Base-by-base conservation (phyloP, 257 asterid species). In the Ilex asprella region DNA sequence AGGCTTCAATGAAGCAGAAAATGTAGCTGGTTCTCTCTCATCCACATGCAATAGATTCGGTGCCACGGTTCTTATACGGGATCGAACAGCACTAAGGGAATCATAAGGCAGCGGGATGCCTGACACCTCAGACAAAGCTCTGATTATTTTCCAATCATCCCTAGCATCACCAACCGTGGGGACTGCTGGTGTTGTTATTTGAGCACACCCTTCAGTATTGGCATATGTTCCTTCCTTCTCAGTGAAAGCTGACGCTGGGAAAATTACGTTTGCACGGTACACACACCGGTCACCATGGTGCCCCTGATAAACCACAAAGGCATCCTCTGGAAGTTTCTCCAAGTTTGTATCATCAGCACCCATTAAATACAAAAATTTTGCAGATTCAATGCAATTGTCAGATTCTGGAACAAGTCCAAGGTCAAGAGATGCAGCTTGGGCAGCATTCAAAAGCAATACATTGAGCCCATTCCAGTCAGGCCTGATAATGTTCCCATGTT, bases 371-470 rank as follows among this genome's bases (percentile, higher is more conserved):
- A 93, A 60, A 47, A 93, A 93, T 62, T 93, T 89, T 29, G 99
- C 89, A 1, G 91, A 79, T 56, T 89, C 96, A 2, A 85, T 72
- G 80, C 84, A 72, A 59, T 76, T 79, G 39, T 77, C 91, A 5
- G 95, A 81, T 81, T 93, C 87, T 3, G 94, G 91, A 4, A 92
- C 84, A 12, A 93, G 99, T 14, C 99, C 99, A 10, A 93, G 96
- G 81, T 93, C 99, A 58, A 93, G 88, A 30, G 99, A 88, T 3
- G 99, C 99, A 57, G 99, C 95, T 78, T 93, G 99, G 67, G 96
- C 91, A 39, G 96, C 99, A 60, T 83, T 89, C 14, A 83, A 79
- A 54, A 93, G 85, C 78, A 93, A 64, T 4, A 84, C 81, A 15
- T 93, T 93, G 75, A 89, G 72, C 10, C 96, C 96, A 1, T 89